phyloP scores from a whole-genome alignment of 225 moss, liverwort and hornwort genomes.

The Neckera pumila region DNA sequence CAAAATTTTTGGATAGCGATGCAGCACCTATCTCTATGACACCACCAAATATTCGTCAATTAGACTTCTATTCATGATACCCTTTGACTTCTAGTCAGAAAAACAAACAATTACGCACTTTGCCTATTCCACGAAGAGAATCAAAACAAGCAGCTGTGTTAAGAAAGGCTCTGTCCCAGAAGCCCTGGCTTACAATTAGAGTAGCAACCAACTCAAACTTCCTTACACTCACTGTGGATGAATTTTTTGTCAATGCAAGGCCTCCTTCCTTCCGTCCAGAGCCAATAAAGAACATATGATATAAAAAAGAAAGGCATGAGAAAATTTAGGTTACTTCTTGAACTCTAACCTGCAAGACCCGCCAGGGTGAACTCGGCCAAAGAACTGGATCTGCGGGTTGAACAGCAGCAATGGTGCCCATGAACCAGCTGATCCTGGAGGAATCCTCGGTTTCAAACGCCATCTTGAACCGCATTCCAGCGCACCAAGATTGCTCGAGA shows the following conservation, averaged over 20 bases:
- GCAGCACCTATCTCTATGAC: too few relatives aligned
- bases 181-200: background rate
- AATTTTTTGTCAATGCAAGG: background rate
- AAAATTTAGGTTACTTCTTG: background rate
- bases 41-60: background rate
- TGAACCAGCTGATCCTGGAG: slow-evolving; percentile 76
- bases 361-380: slow-evolving; percentile 80
- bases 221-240: background rate
- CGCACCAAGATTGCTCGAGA: slow-evolving; percentile 51
- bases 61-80: background rate
- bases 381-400: slow-evolving; percentile 48
- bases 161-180: background rate
- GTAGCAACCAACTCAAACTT: background rate
- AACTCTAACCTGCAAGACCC: slow-evolving; percentile 58
- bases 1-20: background rate
- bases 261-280: background rate
- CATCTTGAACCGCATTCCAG: slow-evolving; percentile 81
- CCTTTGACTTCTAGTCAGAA: background rate
- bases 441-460: slow-evolving; percentile 84
- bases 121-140: background rate
- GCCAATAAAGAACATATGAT: background rate
- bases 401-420: slow-evolving; percentile 65
- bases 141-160: background rate
- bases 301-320: background rate
- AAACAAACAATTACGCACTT: background rate